A percentile compares a stretch with the other conserved stretches of the same genome.
Evolutionary conservation across 768 basidiomycete genomes (phyloP).

Genomic region (Tylopilus vinaceipallidus): DNA sequence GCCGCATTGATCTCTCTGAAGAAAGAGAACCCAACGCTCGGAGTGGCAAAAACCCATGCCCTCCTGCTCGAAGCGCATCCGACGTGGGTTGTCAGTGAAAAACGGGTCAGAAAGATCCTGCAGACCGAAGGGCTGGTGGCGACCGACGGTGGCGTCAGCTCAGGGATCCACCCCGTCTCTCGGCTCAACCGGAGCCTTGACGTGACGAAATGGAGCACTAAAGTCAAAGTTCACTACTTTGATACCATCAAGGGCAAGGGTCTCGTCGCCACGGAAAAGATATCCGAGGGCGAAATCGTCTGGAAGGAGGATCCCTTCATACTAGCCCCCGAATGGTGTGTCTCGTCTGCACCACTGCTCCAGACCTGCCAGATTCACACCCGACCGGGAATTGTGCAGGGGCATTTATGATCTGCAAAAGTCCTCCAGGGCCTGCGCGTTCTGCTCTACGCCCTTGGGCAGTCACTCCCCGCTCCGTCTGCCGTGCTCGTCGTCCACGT

Average conservation of each 20-base stretch:
- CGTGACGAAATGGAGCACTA: constrained; percentile 56
- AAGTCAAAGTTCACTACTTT: constrained; percentile 67
- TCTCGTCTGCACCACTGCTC: neutral
- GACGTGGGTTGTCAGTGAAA: constrained; percentile 81
- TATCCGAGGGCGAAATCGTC: constrained; percentile 68
- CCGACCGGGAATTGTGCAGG: constrained; percentile 41
- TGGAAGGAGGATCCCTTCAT: constrained; percentile 87
- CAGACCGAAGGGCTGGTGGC: constrained; percentile 53
- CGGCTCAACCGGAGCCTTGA: constrained; percentile 63
- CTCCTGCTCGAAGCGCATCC: constrained; percentile 58
- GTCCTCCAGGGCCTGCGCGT: constrained; percentile 59
- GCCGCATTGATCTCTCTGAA: constrained; percentile 54
- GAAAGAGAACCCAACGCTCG: constrained; percentile 56
- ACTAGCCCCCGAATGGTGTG: constrained; percentile 78
- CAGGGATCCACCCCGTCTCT: constrained; percentile 49
- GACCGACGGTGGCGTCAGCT: constrained; percentile 1
- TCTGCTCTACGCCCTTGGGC: constrained; percentile 68
- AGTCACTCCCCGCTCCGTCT: constrained; percentile 44
- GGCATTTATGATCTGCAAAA: constrained; percentile 72
- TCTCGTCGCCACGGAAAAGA: constrained; percentile 65
- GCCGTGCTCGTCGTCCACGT: constrained; percentile 49
- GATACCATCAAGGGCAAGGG: constrained; percentile 78
- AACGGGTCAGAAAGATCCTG: constrained; percentile 71
- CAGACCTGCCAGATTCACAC: neutral
- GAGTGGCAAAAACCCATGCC: constrained; percentile 69